These are phyloP conservation scores for Lachnellula hyalina DNA, from an alignment of 2,329 filamentous ascomycete genomes.

Conservation along the genomic window DNA sequence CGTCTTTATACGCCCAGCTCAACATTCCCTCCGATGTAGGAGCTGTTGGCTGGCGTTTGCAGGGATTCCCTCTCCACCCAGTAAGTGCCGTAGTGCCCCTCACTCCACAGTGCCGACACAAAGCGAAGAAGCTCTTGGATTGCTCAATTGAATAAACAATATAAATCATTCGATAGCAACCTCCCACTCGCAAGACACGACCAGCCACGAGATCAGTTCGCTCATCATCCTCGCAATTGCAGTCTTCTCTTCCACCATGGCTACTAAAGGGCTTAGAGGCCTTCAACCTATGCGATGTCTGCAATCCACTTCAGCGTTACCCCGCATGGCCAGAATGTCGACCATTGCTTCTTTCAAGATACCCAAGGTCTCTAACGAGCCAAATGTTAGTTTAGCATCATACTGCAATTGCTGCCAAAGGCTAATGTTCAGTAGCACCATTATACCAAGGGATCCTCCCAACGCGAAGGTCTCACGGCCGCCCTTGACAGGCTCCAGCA, in stretches of 20 bases:
- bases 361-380: constrained; percentile 83
- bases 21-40: background rate
- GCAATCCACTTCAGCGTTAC: constrained; percentile 16
- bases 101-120: background rate
- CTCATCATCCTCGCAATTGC: background rate
- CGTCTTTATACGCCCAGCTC: background rate
- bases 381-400: constrained; percentile 66
- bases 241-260: constrained; percentile 11
- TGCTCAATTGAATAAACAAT: background rate
- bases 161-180: background rate
- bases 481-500: constrained; percentile 67
- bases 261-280: constrained; percentile 23
- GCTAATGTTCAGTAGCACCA: constrained; percentile 58
- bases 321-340: constrained; percentile 26
- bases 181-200: background rate
- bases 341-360: constrained; percentile 76
- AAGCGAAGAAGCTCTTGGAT: background rate
- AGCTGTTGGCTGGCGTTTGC: background rate
- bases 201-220: background rate
- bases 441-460: constrained; percentile 77
- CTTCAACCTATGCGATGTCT: constrained; percentile 18
- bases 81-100: background rate
- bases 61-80: background rate
- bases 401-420: constrained; percentile 5
- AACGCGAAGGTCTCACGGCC: constrained; percentile 69